Evolutionary conservation across 768 basidiomycete species (phyloP).

Genomic region (Pleurotus giganteus): DNA sequence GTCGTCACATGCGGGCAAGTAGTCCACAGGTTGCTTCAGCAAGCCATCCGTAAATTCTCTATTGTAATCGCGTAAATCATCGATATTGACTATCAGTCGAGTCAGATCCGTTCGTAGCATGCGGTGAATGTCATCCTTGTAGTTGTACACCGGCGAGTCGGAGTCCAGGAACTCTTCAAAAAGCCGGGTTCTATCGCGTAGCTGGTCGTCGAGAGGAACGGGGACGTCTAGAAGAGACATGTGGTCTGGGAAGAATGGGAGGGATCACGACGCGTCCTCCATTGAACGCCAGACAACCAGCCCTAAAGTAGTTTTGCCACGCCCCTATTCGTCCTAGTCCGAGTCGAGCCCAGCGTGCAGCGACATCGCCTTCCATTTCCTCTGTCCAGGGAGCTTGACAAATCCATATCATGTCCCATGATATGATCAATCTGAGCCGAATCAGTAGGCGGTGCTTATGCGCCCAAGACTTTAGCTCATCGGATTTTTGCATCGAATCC

Average conservation of each 20-base stretch:
- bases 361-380: too few relatives aligned
- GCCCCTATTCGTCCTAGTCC: background rate
- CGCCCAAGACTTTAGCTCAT: too few relatives aligned
- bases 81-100: constrained; percentile 92
- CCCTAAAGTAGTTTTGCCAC: constrained; percentile 7
- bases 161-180: constrained; percentile 84
- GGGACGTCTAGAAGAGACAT: constrained; percentile 56
- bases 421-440: too few relatives aligned
- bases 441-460: background rate
- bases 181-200: constrained; percentile 72
- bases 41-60: constrained; percentile 86
- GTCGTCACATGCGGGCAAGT: constrained; percentile 84
- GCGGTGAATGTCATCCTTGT: constrained; percentile 78
- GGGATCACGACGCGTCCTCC: constrained; percentile 11
- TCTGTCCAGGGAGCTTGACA: too few relatives aligned
- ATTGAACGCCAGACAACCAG: constrained; percentile 12
- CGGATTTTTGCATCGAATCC: too few relatives aligned
- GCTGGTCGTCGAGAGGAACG: constrained; percentile 63
- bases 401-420: too few relatives aligned
- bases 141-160: constrained; percentile 69
- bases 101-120: constrained; percentile 83
- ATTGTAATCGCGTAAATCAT: constrained; percentile 92
- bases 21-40: constrained; percentile 84
- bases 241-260: constrained; percentile 13
- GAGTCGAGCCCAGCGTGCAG: too few relatives aligned